A percentile compares a stretch with the other conserved stretches of the same genome.
Conservation (phyloP, 345 rosid genomes). For the Iberis pinnata region DNA sequence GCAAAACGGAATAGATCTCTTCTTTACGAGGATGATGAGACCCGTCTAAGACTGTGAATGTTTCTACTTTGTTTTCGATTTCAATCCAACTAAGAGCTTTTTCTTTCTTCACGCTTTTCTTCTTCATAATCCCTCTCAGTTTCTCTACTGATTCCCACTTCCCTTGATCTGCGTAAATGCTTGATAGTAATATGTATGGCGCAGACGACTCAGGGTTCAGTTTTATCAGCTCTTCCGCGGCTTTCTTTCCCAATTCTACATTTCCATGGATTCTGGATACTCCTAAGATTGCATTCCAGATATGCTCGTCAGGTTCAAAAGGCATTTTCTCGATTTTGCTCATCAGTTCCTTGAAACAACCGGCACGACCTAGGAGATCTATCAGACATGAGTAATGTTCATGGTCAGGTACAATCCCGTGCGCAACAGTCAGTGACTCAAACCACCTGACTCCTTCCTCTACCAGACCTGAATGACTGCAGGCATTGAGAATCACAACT, state of each 20-base stretch:
- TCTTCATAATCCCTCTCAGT: conserved; percentile 49
- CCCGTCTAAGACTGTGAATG: conserved; percentile 43
- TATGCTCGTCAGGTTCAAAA: conserved; percentile 36
- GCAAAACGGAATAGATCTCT: conserved; percentile 37
- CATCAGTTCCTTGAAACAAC: conserved; percentile 44
- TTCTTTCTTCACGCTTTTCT: conserved; percentile 43
- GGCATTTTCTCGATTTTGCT: conserved; percentile 44
- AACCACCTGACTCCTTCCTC: conserved; percentile 55
- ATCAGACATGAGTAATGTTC: conserved; percentile 73
- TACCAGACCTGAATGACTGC: conserved; percentile 63
- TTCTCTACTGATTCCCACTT: conserved; percentile 52
- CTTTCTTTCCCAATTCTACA: conserved; percentile 47
- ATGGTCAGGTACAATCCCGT: conserved; percentile 48
- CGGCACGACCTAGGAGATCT: conserved; percentile 67
- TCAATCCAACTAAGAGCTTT: conserved; percentile 60
- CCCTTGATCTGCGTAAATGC: conserved; percentile 46
- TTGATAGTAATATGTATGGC: conserved; percentile 49
- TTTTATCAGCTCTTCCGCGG: conserved; percentile 45
- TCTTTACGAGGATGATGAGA: conserved; percentile 40
- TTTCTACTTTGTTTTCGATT: conserved; percentile 38
- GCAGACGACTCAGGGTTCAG: conserved; percentile 48
- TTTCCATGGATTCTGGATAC: conserved; percentile 53
- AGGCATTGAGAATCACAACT: conserved; percentile 53
- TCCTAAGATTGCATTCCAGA: conserved; percentile 50
- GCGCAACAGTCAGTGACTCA: conserved; percentile 38